These are phyloP conservation scores for Aureobasidium leucospermi DNA, from an alignment of 2,329 filamentous ascomycete species.

Conservation along the genomic window DNA sequence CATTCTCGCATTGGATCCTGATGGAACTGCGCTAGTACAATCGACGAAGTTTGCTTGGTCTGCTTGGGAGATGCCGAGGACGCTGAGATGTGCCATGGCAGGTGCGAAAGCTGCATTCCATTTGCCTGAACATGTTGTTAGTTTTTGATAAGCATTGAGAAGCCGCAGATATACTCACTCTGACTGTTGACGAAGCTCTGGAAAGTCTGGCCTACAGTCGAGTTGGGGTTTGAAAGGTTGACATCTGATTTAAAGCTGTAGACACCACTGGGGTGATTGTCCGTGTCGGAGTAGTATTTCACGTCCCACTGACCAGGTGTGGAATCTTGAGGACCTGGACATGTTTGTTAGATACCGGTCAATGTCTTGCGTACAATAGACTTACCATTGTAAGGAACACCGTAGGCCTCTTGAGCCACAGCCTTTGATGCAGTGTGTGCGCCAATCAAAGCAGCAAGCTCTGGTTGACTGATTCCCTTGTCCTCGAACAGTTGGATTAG, in stretches of 20 bases:
- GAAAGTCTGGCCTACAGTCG: constrained; percentile 28
- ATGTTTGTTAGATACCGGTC: no score
- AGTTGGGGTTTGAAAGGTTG: constrained; percentile 21
- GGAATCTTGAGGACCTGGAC: constrained; percentile 37
- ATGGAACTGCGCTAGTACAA: constrained; percentile 16
- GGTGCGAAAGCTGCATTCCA: constrained; percentile 10
- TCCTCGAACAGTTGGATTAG: constrained; percentile 42
- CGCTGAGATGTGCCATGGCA: constrained; percentile 10
- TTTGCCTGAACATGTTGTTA: not conserved
- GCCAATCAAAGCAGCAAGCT: constrained; percentile 49
- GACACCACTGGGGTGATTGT: constrained; percentile 21
- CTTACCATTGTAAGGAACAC: constrained; percentile 31
- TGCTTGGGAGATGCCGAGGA: not conserved
- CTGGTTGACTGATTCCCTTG: constrained; percentile 45
- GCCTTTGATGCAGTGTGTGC: constrained; percentile 47
- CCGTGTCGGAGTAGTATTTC: constrained; percentile 38
- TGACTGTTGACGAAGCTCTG: constrained; percentile 28
- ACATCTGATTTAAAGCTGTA: constrained; percentile 26
- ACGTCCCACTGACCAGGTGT: constrained; percentile 47
- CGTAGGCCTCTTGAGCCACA: constrained; percentile 27
- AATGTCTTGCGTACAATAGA: not conserved
- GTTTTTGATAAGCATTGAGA: not conserved
- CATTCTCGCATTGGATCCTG: not conserved
- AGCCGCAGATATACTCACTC: constrained; percentile 18
- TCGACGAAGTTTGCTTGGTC: constrained; percentile 16